Evolutionary conservation across 176 grass and related monocot genomes (phyloP), one percentile per base, ranked within the genome.

Genomic region (Eremochloa ophiuroides): DNA sequence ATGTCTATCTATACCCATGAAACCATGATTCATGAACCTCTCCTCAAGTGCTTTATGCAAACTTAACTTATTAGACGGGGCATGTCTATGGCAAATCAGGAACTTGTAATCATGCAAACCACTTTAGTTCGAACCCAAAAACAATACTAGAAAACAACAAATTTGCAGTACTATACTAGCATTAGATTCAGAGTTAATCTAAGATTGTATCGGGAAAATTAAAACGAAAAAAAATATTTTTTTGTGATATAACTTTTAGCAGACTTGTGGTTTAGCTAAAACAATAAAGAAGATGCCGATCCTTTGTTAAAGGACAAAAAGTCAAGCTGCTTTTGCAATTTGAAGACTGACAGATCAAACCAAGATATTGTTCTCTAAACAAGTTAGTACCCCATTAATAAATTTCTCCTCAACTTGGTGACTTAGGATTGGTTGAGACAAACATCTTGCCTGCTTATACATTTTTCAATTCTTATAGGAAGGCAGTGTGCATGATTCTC

Each of bases 271-370:
- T 50, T 33, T 26, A 67, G 30, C 14, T 30, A 31, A 66, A 48
- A 37, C 20, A 18, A 18, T 37, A 78, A 67, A 66, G 22, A 73
- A 73, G 46, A 67, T 66, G 44, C 42, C 62, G n/a, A 59, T 16
- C 26, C 59, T 64, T 26, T 48, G 11, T 79, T 84, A 35, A 35
- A 35, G 10, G 76, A 34, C 60, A 69, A 8, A 71, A 37, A 89
- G 87, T 81, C 71, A 81, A 76, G 42, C 34, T 65, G 56, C 82
- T 78, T 85, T 82, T 85, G 72, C 77, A 58, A 69, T 71, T 51
- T 39, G 30, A 81, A 68, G 73, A 72, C 64, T 59, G 10, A 48
- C 78, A 43, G 62, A 82, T 30, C 47, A 72, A 81, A 58, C 47
- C 56, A 83, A 43, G 43, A 72, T 59, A 34, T 44, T 73, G 34